Evolutionary conservation across 83 land plant genomes (phyloP).

Genomic region (Isoetes engelmannii): DNA sequence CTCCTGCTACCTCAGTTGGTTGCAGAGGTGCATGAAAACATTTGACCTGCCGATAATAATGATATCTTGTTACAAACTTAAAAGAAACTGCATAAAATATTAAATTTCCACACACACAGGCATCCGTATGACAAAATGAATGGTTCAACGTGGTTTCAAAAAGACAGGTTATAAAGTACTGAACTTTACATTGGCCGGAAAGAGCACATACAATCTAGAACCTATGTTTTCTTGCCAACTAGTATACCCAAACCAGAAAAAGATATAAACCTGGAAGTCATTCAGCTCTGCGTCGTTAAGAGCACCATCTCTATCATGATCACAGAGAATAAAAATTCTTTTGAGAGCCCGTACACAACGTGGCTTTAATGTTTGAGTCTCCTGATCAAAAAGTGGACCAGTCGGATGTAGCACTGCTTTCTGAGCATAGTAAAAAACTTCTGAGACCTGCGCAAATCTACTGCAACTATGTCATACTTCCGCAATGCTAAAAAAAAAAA

Average conservation of each 20-base stretch:
- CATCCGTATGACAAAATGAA: no score
- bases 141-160: no score
- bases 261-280: slow-evolving; percentile 74
- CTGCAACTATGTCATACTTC: no score
- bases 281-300: slow-evolving; percentile 91
- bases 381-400: slow-evolving; percentile 95
- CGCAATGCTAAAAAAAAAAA: no score
- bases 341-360: slow-evolving; percentile 91
- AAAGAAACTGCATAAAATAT: no score
- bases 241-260: neutral
- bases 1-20: slow-evolving; percentile 80
- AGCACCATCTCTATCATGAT: slow-evolving; percentile 94
- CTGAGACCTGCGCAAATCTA: slow-evolving; percentile 58
- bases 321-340: slow-evolving; percentile 90
- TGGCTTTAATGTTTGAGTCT: slow-evolving; percentile 77
- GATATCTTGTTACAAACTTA: no score
- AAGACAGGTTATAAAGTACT: no score
- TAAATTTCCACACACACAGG: no score
- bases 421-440: slow-evolving; percentile 98
- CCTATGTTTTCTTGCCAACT: no score
- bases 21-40: slow-evolving; percentile 97
- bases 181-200: no score
- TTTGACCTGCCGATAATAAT: slow-evolving; percentile 49
- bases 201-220: no score
- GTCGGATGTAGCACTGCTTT: slow-evolving; percentile 98